phyloP scores from a whole-genome alignment of 129 eudicot species.

The Erigeron canadensis region DNA sequence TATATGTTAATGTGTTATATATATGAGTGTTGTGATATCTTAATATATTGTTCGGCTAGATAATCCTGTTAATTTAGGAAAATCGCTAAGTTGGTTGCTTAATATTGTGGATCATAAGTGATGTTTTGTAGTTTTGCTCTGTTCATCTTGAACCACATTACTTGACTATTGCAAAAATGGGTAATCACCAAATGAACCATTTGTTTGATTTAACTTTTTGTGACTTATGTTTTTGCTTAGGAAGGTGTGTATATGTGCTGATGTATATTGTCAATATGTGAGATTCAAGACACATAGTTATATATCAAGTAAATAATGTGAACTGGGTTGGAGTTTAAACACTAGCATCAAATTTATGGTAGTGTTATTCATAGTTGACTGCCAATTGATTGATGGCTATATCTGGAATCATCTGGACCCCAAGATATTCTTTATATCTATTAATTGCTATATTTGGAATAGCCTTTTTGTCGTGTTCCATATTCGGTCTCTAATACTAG shows the following conservation, averaged over 20 bases:
- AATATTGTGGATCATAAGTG: background rate
- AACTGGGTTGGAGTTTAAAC: background rate
- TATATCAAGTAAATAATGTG: background rate
- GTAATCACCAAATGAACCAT: background rate
- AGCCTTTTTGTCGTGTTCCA: background rate
- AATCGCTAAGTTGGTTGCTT: background rate
- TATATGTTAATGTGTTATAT: background rate
- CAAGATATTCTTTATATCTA: background rate
- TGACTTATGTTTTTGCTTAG: conserved; percentile 7
- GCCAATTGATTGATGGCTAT: background rate
- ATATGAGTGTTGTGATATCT: background rate
- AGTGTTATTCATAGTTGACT: background rate
- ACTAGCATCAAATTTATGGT: background rate
- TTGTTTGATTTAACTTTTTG: background rate
- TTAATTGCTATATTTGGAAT: conserved; percentile 13
- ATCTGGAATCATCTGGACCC: background rate
- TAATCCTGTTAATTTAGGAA: too few relatives aligned
- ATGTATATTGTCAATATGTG: background rate
- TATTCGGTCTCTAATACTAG: background rate
- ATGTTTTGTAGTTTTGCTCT: background rate
- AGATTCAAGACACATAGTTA: too few relatives aligned
- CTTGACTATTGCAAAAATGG: too few relatives aligned
- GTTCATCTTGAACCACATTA: background rate
- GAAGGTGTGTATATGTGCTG: background rate
- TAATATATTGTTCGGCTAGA: too few relatives aligned